These are phyloP conservation scores for Phaffomyces thermotolerans DNA, from an alignment of 805 yeast genomes.

Conservation along the genomic window DNA sequence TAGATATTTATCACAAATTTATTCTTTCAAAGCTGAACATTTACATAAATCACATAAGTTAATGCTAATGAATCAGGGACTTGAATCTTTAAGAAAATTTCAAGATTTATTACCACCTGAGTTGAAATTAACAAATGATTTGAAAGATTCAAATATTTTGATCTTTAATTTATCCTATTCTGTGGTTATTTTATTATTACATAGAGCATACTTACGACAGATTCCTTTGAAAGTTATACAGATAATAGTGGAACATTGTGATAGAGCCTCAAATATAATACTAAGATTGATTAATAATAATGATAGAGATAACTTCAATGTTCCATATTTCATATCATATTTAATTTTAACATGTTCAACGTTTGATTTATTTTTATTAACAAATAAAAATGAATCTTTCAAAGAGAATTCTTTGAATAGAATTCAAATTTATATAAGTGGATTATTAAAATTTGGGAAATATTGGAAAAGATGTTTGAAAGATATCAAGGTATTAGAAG, in stretches of 20 bases:
- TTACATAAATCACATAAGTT: slow-evolving; percentile 28
- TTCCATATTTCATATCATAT: slow-evolving; percentile 29
- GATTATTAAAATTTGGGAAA: slow-evolving; percentile 20
- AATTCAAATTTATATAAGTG: slow-evolving; percentile 17
- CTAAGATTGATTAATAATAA: slow-evolving; percentile 7
- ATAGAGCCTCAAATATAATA: slow-evolving; percentile 19
- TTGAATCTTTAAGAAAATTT: slow-evolving; percentile 17
- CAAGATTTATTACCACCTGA: slow-evolving; percentile 21
- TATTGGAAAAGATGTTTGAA: slow-evolving; percentile 27
- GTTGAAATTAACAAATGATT: slow-evolving; percentile 8
- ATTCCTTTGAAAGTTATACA: slow-evolving; percentile 24
- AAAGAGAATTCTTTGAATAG: slow-evolving; percentile 17
- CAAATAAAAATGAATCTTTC: slow-evolving; percentile 20
- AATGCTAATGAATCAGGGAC: slow-evolving; percentile 25
- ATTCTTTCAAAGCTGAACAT: slow-evolving; percentile 28
- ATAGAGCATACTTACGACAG: slow-evolving; percentile 26
- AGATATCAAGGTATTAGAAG: slow-evolving; percentile 22
- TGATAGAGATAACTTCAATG: background rate
- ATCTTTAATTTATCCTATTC: slow-evolving; percentile 26
- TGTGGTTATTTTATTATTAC: slow-evolving; percentile 22
- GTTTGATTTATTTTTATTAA: slow-evolving; percentile 26
- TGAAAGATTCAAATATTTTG: slow-evolving; percentile 19
- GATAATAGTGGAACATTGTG: slow-evolving; percentile 21
- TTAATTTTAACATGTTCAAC: slow-evolving; percentile 27
- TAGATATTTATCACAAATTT: slow-evolving; percentile 26